phyloP scores from a whole-genome alignment of 2,329 filamentous ascomycete genomes.

The Phyllosticta citriasiana region DNA sequence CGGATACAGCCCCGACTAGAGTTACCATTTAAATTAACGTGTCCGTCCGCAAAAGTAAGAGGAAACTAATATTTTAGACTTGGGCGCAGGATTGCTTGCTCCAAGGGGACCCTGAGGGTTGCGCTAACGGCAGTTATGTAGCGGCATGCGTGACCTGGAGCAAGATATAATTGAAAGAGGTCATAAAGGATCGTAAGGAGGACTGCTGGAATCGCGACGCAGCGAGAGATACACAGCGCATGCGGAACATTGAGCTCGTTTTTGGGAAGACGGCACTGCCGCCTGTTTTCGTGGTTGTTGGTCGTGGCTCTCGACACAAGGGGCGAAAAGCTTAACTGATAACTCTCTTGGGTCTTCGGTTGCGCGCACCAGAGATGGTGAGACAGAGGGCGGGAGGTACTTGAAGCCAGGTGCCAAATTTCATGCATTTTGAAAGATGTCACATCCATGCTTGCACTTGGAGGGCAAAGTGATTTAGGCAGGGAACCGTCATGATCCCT shows the following conservation, averaged over 20 bases:
- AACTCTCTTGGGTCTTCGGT: neutral
- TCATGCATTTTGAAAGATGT: neutral
- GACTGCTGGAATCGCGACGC: no score
- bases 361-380: neutral
- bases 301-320: neutral
- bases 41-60: neutral
- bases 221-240: no score
- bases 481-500: neutral
- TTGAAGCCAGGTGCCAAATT: neutral
- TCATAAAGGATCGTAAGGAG: no score
- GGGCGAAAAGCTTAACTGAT: neutral
- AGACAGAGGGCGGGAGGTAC: neutral
- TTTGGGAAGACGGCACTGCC: no score
- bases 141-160: neutral
- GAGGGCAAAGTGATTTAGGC: neutral
- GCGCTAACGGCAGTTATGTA: neutral
- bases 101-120: neutral
- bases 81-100: neutral
- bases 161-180: neutral
- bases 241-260: no score
- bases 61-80: neutral
- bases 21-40: neutral
- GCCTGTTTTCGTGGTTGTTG: neutral
- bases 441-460: neutral
- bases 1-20: neutral